Conservation (phyloP, 208 protist species). For the Acanthamoeba triangularis region DNA sequence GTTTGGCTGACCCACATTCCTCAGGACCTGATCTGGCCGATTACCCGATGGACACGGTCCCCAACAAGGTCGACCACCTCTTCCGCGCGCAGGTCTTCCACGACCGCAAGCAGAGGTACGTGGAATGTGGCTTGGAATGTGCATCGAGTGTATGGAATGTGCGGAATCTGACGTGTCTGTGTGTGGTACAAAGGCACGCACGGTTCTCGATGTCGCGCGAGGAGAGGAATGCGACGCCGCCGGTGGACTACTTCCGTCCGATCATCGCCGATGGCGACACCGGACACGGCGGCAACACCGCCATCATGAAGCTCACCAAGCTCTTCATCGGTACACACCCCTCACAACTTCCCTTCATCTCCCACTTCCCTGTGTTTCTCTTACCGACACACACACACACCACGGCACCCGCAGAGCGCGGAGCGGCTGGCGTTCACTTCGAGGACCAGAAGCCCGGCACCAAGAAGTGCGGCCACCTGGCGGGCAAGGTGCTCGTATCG, state of each 20-base stretch:
- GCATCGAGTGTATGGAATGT: too few species aligned
- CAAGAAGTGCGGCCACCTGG: conserved; percentile 93
- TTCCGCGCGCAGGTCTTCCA: conserved; percentile 92
- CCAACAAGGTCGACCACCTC: conserved; percentile 93
- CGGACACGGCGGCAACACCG: conserved; percentile 92
- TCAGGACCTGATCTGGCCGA: conserved; percentile 85
- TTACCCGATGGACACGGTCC: conserved; percentile 93
- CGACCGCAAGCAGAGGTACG: conserved; percentile 89
- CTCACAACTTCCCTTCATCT: too few species aligned
- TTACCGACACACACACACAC: too few species aligned
- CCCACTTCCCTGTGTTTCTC: neutral
- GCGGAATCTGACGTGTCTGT: too few species aligned
- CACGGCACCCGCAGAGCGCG: conserved; percentile 83
- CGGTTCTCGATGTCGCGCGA: conserved; percentile 83
- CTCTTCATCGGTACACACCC: conserved; percentile 85
- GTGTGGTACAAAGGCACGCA: neutral
- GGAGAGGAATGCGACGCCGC: conserved; percentile 80
- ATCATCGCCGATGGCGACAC: conserved; percentile 95
- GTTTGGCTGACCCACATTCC: too few species aligned
- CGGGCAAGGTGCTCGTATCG: conserved; percentile 90
- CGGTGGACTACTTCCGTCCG: conserved; percentile 89
- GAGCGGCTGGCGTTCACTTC: conserved; percentile 93
- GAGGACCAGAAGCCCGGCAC: conserved; percentile 94
- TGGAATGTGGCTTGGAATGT: too few species aligned
- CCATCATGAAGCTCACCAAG: conserved; percentile 94